Conservation (phyloP, 306 rosid genomes). For the Cercis canadensis region DNA sequence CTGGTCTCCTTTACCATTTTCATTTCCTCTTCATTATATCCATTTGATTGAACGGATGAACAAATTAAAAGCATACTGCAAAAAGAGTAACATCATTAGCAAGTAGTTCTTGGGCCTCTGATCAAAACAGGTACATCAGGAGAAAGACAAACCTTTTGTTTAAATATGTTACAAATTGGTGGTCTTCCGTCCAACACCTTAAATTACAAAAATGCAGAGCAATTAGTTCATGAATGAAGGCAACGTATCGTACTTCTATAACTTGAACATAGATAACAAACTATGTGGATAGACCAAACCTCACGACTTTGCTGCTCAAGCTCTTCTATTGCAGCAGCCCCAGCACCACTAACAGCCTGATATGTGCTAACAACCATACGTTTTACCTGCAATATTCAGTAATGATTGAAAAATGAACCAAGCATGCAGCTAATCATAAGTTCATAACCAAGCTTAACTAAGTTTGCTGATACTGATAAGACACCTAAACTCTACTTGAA, state of each 20-base stretch:
- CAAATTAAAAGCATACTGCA: slow-evolving; percentile 97
- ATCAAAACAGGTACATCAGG: not conserved
- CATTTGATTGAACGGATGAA: slow-evolving; percentile 84
- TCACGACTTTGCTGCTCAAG: slow-evolving; percentile 92
- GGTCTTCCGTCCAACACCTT: slow-evolving; percentile 86
- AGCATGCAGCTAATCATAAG: too few relatives aligned
- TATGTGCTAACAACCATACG: slow-evolving; percentile 98
- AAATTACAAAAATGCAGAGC: slow-evolving; percentile 16
- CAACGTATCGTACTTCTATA: not conserved
- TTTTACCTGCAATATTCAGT: slow-evolving; percentile 77
- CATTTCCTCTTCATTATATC: slow-evolving; percentile 99
- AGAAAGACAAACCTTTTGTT: slow-evolving; percentile 67
- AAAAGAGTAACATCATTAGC: slow-evolving; percentile 29
- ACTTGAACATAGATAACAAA: slow-evolving; percentile 15
- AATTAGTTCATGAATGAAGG: slow-evolving; percentile 14
- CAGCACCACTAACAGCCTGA: slow-evolving; percentile 99
- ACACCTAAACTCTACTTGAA: not conserved
- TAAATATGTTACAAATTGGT: slow-evolving; percentile 84
- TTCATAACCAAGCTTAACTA: too few relatives aligned
- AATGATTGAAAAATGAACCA: too few relatives aligned
- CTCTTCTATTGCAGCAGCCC: slow-evolving; percentile 99
- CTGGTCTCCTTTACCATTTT: slow-evolving; percentile 90
- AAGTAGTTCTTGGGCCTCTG: slow-evolving; percentile 22
- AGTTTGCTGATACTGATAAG: not conserved
- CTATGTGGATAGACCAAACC: slow-evolving; percentile 51